Percentiles rank a stretch among this genome's conserved stretches.
These are phyloP conservation scores for Exophiala dermatitidis DNA, from an alignment of 2,329 filamentous ascomycete species.

Conservation along the genomic window DNA sequence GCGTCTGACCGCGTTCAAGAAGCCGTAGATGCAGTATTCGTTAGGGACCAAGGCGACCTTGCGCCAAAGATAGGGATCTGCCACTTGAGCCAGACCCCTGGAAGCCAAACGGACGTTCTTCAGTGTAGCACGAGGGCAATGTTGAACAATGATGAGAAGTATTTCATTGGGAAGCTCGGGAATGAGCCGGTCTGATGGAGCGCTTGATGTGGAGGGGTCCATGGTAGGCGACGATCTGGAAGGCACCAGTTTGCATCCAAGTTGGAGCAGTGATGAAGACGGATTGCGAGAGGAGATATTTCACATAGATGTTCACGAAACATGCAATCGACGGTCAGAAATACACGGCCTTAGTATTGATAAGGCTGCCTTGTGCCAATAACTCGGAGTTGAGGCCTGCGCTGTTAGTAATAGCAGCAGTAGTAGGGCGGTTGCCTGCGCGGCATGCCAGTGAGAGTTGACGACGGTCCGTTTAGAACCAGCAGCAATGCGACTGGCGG, in stretches of 20 bases:
- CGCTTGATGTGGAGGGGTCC: not conserved
- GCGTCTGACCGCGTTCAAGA: conserved; percentile 12
- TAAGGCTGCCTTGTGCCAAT: not conserved
- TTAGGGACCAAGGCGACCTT: conserved; percentile 21
- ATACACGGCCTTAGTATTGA: conserved; percentile 4
- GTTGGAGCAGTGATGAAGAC: too few species aligned
- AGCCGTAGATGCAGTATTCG: conserved; percentile 17
- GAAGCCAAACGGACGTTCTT: conserved; percentile 21
- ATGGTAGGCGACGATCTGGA: not conserved
- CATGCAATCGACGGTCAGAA: not conserved
- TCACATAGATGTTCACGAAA: not conserved
- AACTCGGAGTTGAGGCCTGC: not conserved
- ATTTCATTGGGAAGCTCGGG: conserved; percentile 23
- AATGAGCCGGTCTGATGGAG: not conserved
- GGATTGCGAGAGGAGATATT: not conserved
- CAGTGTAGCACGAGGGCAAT: conserved; percentile 14
- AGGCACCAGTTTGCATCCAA: too few species aligned
- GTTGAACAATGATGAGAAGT: conserved; percentile 18
- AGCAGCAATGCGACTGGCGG: not conserved
- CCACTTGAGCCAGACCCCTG: conserved; percentile 17
- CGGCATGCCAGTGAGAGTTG: not conserved
- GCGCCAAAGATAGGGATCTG: conserved; percentile 18
- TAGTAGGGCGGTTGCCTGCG: conserved; percentile 15
- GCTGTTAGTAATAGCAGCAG: not conserved
- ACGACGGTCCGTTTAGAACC: not conserved